Percentiles rank a stretch among this genome's conserved stretches.
phyloP scores from a whole-genome alignment of 2,329 filamentous ascomycete genomes.

The Diaporthe vaccinii region DNA sequence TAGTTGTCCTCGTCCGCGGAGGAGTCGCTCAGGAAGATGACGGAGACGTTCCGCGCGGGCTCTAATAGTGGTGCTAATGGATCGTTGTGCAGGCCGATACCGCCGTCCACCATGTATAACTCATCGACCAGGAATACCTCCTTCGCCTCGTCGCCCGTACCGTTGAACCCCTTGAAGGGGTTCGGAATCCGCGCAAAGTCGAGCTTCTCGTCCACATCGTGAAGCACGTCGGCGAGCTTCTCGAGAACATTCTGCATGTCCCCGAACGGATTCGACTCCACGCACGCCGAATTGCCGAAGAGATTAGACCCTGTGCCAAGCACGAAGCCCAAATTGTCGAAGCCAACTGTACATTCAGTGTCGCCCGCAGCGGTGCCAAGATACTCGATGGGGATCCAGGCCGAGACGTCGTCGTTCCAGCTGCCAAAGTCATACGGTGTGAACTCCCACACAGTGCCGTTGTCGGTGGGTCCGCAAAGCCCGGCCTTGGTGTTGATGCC shows the following conservation, averaged over 20 bases:
- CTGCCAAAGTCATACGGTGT: slow-evolving; percentile 31
- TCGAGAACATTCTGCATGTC: background rate
- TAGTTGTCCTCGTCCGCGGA: slow-evolving; percentile 22
- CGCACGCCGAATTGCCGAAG: slow-evolving; percentile 12
- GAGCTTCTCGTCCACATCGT: slow-evolving; percentile 18
- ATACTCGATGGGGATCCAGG: slow-evolving; percentile 26
- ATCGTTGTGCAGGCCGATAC: slow-evolving; percentile 21
- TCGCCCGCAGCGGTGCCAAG: slow-evolving; percentile 5
- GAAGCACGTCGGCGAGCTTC: background rate
- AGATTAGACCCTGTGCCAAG: slow-evolving; percentile 20
- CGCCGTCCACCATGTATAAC: slow-evolving; percentile 26
- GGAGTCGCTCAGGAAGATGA: slow-evolving; percentile 23
- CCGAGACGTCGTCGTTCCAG: slow-evolving; percentile 23
- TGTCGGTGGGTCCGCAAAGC: background rate
- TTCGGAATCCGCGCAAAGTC: slow-evolving; percentile 24
- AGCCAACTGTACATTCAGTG: slow-evolving; percentile 25
- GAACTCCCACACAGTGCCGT: slow-evolving; percentile 28
- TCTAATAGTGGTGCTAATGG: slow-evolving; percentile 11
- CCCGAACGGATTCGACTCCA: background rate
- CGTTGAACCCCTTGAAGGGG: slow-evolving; percentile 31
- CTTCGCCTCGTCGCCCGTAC: slow-evolving; percentile 1
- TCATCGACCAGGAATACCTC: slow-evolving; percentile 29
- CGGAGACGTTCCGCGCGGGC: slow-evolving; percentile 13
- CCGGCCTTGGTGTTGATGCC: slow-evolving; percentile 16
- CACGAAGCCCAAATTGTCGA: slow-evolving; percentile 12